phyloP scores from a whole-genome alignment of 169 alveolate genomes.

The Plasmodium cynomolgi region DNA sequence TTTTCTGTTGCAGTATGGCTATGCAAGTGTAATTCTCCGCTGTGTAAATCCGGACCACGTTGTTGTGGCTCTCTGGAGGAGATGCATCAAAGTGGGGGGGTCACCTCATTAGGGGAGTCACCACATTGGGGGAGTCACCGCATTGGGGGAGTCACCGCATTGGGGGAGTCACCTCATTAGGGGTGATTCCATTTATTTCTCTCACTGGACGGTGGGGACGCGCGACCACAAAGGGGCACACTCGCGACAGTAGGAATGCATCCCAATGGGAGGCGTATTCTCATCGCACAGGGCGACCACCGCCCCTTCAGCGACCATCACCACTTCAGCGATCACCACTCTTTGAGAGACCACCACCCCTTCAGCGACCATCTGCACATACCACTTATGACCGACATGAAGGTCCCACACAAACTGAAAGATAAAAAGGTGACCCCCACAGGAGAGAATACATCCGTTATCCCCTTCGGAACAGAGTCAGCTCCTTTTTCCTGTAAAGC shows the following conservation, averaged over 20 bases:
- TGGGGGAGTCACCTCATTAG: not conserved
- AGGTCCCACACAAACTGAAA: constrained; percentile 42
- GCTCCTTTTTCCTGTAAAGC: not conserved
- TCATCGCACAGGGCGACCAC: not conserved
- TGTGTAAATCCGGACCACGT: constrained; percentile 24
- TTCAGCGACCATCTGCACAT: not conserved
- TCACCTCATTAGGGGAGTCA: not conserved
- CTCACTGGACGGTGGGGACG: not conserved
- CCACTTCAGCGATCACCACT: not conserved
- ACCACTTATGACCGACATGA: constrained; percentile 28
- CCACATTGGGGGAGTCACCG: not conserved
- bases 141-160: not conserved
- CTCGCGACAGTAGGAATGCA: not conserved
- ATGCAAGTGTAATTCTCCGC: constrained; percentile 27
- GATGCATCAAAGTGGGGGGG: not conserved
- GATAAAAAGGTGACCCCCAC: constrained; percentile 33
- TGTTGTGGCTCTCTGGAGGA: constrained; percentile 24
- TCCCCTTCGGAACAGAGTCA: not conserved
- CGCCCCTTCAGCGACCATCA: not conserved
- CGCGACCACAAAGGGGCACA: not conserved
- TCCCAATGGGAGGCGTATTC: not conserved
- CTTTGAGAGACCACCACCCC: not conserved
- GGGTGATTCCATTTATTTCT: not conserved
- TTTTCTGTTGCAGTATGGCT: constrained; percentile 42
- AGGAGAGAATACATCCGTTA: not conserved